Base-by-base conservation (phyloP, 2,329 filamentous ascomycete species). In the Xylariomycetidae sp. region DNA sequence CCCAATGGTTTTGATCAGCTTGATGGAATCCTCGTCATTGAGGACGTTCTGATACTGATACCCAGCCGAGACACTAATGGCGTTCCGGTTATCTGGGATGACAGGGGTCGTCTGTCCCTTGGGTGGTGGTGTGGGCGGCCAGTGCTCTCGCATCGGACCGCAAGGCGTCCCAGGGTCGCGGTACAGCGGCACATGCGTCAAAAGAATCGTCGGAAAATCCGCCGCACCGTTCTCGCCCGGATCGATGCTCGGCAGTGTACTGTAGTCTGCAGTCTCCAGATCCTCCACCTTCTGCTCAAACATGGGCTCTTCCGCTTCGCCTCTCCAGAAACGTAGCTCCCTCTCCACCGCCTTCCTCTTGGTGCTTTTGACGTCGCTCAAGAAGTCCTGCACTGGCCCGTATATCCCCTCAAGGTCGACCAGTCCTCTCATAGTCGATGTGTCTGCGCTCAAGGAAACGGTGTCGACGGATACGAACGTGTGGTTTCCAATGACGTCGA, bases 11-110 rank as follows among this genome's bases (percentile, higher is more conserved):
- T 81, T 72, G 25, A 95, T 66, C 23, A 98, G 67, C 32, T 80
- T 78, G 28, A 78, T 70, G 1, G 89, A 92, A 46, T 95, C 78
- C 2, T 76, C 70, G 31, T 82, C 76, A 31, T 74, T 83, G 17
- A 98, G 74, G 3, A 95, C 90, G 49, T 95, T 98, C 57, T 96
- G 90, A 54, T 98, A 98, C 57, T 98, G 92, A 53, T 95, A 95
- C 10, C 92, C 92, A 12, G 69, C 71, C 8, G 75, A 65, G 12
- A 98, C 78, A 3, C 73, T 72, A 38, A 98, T 85, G 16, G 89
- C 79, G 45, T 92, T 93, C 35, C 76, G 72, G 29, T 85, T 69
- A 49, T 93, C 85, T 3, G 64, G 76, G 35, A 60, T 57, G 2
- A 75, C 63, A 0, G 72, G 69, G 0, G 48, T 59, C 0, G 57